Base-by-base conservation (phyloP, 371 early-diverging fungal species). In the Apophysomyces sp. region DNA sequence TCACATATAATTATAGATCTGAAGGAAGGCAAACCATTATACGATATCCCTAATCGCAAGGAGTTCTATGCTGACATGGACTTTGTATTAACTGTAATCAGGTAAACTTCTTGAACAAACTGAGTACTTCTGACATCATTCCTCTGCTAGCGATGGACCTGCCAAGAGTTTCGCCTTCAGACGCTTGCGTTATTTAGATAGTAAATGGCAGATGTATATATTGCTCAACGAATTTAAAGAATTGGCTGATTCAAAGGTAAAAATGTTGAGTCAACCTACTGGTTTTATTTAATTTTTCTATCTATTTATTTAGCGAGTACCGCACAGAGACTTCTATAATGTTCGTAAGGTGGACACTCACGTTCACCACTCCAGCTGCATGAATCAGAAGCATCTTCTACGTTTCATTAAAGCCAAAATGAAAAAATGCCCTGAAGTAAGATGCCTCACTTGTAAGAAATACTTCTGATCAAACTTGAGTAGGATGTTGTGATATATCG, bases 281-380 rank as follows among this genome's bases (percentile, higher is more conserved):
- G n/a, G 18, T 7, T 8, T 52, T 37, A 61, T 51, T 16, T 31
- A 21, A 32, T 30, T 55, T 39, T 55, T 29, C 26, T 57, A n/a
- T 52, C 37, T 57, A 11, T 26, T 32, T 11, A 4, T 49, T 63
- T 15, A 58, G 85, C 68, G 86, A 26, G 96, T 95, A 13, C 96
- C 98, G 2, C 98, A 97, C 68, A 84, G 98, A 64, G 99, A 99
- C 72, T 97, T 98, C 65, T 99, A 99, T 82, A 99, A 98, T 64
- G 98, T 98, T 24, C 91, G 98, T 58, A 99, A 99, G 72, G 98
- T 97, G 27, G 99, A 99, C 77, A 98, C 98, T 27, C 99, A 99
- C 85, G 92, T 99, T 39, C 99, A 99, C 64, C 92, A 97, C 69
- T 91, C 96, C 3, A 89, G 95, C 12, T 95, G 95, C 63, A 98